These are phyloP conservation scores for Amauroascus verrucosus DNA, from an alignment of 2,329 filamentous ascomycete species.

Conservation along the genomic window DNA sequence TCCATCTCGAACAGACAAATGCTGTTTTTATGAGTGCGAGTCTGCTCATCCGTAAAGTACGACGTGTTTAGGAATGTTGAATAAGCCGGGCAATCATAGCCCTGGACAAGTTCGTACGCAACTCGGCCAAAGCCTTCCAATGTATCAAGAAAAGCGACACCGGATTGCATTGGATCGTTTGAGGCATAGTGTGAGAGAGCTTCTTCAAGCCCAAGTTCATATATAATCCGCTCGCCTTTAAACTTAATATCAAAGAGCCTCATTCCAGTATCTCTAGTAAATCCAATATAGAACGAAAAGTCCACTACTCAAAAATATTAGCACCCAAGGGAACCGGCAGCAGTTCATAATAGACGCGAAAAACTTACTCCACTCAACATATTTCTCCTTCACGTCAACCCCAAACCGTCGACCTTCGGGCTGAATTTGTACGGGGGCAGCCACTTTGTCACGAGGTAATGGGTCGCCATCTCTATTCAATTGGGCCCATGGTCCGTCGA, in stretches of 20 bases:
- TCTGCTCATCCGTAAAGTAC: slow-evolving; percentile 20
- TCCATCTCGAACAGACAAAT: slow-evolving; percentile 50
- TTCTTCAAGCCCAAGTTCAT: slow-evolving; percentile 46
- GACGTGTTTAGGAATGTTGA: slow-evolving; percentile 22
- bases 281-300: slow-evolving; percentile 44
- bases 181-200: slow-evolving; percentile 44
- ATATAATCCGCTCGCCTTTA: slow-evolving; percentile 43
- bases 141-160: slow-evolving; percentile 25
- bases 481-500: slow-evolving; percentile 8
- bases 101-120: slow-evolving; percentile 18
- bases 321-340: background rate
- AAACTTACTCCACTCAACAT: slow-evolving; percentile 37
- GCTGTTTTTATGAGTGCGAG: slow-evolving; percentile 34
- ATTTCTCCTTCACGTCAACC: slow-evolving; percentile 38
- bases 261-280: slow-evolving; percentile 37
- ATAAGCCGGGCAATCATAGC: slow-evolving; percentile 23
- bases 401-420: slow-evolving; percentile 33
- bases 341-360: background rate
- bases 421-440: slow-evolving; percentile 16
- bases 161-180: slow-evolving; percentile 22
- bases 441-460: background rate
- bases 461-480: slow-evolving; percentile 1
- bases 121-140: slow-evolving; percentile 25
- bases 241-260: slow-evolving; percentile 43
- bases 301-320: slow-evolving; percentile 27